Conservation (phyloP, 805 yeast genomes). For the Suhomyces pyralidae region DNA sequence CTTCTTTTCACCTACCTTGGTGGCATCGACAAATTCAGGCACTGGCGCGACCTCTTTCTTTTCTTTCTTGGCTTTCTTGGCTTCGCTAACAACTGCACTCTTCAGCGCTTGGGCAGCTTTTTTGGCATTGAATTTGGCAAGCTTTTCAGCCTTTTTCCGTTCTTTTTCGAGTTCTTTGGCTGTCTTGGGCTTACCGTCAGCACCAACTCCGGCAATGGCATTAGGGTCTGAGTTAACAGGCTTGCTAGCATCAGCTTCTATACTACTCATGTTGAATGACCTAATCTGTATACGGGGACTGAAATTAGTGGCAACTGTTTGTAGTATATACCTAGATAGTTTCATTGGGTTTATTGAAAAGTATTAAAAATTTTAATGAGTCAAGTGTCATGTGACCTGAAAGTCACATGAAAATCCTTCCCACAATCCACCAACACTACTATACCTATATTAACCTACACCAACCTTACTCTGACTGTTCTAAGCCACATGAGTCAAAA, state of each 20-base stretch:
- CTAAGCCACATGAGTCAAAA: no score
- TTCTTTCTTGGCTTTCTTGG: conserved; percentile 65
- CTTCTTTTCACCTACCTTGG: conserved; percentile 90
- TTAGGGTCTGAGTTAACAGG: conserved; percentile 10
- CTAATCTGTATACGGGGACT: conserved; percentile 3
- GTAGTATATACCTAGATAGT: conserved; percentile 3
- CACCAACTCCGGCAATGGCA: conserved; percentile 14
- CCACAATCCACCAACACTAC: no score
- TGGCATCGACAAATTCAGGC: conserved; percentile 83
- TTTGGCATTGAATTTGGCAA: conserved; percentile 85
- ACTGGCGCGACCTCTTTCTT: conserved; percentile 66
- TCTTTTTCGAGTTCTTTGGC: conserved; percentile 84
- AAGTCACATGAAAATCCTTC: no score
- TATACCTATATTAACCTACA: no score
- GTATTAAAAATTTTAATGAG: conserved; percentile 12
- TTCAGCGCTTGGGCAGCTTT: conserved; percentile 51
- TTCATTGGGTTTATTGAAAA: conserved; percentile 2
- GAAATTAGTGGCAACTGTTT: background rate
- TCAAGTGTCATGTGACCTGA: background rate
- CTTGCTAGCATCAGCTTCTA: conserved; percentile 9
- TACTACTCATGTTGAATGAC: conserved; percentile 8
- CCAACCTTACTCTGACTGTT: no score
- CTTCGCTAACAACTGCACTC: conserved; percentile 36
- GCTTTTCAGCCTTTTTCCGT: conserved; percentile 81
- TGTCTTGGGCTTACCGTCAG: conserved; percentile 51